phyloP scores from a whole-genome alignment of 75 land plant species.

The Chamaecyparis obtusa region DNA sequence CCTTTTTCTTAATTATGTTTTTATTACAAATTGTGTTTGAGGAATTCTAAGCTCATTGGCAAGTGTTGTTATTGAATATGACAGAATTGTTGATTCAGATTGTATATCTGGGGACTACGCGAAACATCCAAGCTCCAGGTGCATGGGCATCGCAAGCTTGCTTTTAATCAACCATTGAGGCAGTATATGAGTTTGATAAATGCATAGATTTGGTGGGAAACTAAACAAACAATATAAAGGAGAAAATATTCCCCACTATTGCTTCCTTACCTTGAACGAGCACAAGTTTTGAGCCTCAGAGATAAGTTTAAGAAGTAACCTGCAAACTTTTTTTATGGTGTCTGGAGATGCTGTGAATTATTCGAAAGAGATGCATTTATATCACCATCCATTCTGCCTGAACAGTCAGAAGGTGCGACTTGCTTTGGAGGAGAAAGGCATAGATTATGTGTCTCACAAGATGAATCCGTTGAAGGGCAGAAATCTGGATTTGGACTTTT shows the following conservation, averaged over 20 bases:
- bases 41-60: background rate
- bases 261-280: background rate
- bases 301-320: background rate
- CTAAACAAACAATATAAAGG: slow-evolving; percentile 1
- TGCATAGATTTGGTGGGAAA: background rate
- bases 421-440: slow-evolving; percentile 80
- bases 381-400: slow-evolving; percentile 89
- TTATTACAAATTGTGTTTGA: background rate
- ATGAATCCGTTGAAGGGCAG: slow-evolving; percentile 91
- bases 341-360: slow-evolving; percentile 12
- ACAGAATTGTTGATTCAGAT: background rate
- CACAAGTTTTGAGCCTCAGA: background rate
- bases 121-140: background rate
- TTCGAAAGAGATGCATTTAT: slow-evolving; percentile 72
- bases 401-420: slow-evolving; percentile 94
- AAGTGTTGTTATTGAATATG: background rate
- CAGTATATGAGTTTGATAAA: background rate
- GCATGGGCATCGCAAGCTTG: background rate
- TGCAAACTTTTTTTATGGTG: background rate
- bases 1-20: background rate
- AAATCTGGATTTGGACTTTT: slow-evolving; percentile 81
- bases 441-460: slow-evolving; percentile 81
- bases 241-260: background rate
- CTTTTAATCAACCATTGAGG: background rate
- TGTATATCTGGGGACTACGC: background rate